These are phyloP conservation scores for Camillea tinctor DNA, from an alignment of 2,329 filamentous ascomycete species.

Conservation along the genomic window DNA sequence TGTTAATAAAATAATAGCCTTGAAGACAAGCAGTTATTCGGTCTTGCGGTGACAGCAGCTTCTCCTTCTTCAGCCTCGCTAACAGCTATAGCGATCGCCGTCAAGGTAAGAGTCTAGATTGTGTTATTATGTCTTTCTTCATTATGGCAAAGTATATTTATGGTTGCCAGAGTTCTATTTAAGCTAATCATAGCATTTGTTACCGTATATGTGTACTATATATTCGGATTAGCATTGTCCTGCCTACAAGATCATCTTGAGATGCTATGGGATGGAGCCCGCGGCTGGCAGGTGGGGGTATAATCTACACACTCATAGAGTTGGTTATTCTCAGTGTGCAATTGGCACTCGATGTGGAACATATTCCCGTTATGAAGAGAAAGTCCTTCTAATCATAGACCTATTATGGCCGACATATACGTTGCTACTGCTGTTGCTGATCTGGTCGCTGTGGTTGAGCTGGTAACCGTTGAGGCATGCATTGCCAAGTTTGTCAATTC, in stretches of 20 bases:
- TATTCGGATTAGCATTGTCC: background rate
- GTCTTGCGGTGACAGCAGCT: background rate
- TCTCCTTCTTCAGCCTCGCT: background rate
- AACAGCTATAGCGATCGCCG: background rate
- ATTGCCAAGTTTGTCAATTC: background rate
- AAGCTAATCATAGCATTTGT: background rate
- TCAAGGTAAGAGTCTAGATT: background rate
- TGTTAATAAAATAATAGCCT: background rate
- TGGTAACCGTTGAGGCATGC: background rate
- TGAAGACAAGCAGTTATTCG: background rate
- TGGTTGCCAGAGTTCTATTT: background rate
- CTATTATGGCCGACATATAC: background rate
- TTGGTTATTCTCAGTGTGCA: background rate
- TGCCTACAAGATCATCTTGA: background rate
- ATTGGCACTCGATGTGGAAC: background rate
- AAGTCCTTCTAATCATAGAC: too few species aligned
- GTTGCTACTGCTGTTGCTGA: background rate
- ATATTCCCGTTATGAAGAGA: too few species aligned
- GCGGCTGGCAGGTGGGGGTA: background rate
- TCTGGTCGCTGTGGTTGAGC: background rate
- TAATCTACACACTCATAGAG: background rate
- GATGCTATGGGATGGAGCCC: background rate
- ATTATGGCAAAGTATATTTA: background rate
- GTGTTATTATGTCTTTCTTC: background rate
- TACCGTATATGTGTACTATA: background rate